Base-by-base conservation (phyloP, 208 protist species). In the Acanthamoeba royreba region DNA sequence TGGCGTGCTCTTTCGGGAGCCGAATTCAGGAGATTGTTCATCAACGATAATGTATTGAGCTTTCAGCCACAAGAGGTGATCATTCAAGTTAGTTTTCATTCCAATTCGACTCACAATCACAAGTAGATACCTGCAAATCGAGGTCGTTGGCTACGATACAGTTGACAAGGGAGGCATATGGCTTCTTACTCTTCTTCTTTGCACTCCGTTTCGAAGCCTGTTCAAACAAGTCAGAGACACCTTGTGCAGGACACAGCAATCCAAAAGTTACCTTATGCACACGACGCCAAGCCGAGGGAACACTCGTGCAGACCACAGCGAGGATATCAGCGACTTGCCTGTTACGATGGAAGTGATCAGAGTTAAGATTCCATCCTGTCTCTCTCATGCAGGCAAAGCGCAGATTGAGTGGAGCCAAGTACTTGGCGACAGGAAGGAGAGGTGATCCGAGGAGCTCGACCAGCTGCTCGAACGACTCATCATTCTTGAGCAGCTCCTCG, bases 161-260 rank as follows among this genome's bases (percentile, higher is more conserved):
- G 11, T 92, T n/a, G 25, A 92, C 35, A 31, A 92, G n/a, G 87
- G n/a, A 55, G 40, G 40, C 53, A 47, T 92, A 92, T 22, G 87
- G 61, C 35, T n/a, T 8, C 43, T 49, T 58, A 35, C 66, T 46
- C 66, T 92, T 92, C 17, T 33, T 45, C 15, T 79, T 46, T 9
- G 87, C 87, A 25, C n/a, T 25, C 19, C 4, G 45, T 46, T 92
- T 92, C 15, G 31, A 15, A n/a, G 87, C 87, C 87, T 92, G 49
- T 43, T 28, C 25, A 4, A 2, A 33, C 8, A 90, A n/a, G 17
- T 38, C 31, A 90, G 40, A 31, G 31, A 77, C 35, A 35, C n/a
- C 4, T 45, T 9, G 42, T 49, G 31, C 28, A 31, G 25, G 19
- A 4, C 40, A 42, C n/a, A 77, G 28, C 17, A 77, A 2, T 9